These are phyloP conservation scores for Monosporascus sp. DNA, from an alignment of 2,329 filamentous ascomycete species.

Conservation along the genomic window DNA sequence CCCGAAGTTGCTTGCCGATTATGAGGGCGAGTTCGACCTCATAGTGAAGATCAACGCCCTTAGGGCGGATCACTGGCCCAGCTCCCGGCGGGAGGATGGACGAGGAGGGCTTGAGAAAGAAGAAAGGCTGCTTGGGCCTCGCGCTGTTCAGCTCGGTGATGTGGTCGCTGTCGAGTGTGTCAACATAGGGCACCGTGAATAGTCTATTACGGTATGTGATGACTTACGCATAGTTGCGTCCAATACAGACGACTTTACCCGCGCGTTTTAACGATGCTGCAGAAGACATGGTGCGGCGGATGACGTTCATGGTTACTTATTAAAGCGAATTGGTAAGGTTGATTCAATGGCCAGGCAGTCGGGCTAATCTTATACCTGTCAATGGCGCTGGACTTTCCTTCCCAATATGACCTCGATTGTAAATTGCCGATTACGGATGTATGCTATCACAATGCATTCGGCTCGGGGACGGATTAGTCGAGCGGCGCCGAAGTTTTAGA, in stretches of 20 bases:
- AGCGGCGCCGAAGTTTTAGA: not conserved
- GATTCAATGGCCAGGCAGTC: not conserved
- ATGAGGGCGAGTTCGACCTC: constrained; percentile 92
- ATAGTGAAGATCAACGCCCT: constrained; percentile 82
- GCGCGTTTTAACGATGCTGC: constrained; percentile 48
- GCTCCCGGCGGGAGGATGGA: constrained; percentile 75
- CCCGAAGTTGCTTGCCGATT: constrained; percentile 74
- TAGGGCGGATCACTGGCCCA: constrained; percentile 76
- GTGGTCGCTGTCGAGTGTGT: constrained; percentile 63
- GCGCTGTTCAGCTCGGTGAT: constrained; percentile 85
- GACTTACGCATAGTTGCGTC: constrained; percentile 87
- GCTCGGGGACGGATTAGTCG: not conserved
- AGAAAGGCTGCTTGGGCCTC: constrained; percentile 92
- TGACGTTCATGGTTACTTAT: constrained; percentile 25
- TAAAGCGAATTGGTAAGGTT: not conserved
- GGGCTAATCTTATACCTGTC: too few relatives aligned
- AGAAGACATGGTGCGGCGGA: constrained; percentile 33
- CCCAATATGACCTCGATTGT: too few relatives aligned
- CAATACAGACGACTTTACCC: constrained; percentile 85
- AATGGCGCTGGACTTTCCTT: too few relatives aligned
- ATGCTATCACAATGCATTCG: not conserved
- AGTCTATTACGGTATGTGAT: too few relatives aligned
- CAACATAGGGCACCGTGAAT: not conserved
- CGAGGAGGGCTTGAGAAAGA: constrained; percentile 93
- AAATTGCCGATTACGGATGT: not conserved